A percentile compares a stretch with the other conserved stretches of the same genome.
These are phyloP conservation scores for Fulvia fulva DNA, from an alignment of 2,329 filamentous ascomycete genomes.

Conservation along the genomic window DNA sequence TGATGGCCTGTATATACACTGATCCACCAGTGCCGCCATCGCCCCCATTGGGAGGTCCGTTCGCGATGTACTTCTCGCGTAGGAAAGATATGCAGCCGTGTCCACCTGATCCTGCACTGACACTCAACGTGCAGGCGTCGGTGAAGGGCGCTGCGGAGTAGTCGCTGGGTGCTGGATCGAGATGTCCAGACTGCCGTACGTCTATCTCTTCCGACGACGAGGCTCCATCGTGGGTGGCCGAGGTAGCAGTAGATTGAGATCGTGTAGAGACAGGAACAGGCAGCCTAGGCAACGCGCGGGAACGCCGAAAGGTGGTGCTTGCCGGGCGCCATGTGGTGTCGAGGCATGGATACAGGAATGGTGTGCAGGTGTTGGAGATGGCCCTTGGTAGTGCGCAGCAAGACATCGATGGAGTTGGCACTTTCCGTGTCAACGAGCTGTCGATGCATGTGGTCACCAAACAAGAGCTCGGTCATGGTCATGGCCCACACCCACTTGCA, in stretches of 20 bases:
- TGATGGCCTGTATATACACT: constrained; percentile 89
- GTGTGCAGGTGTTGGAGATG: constrained; percentile 38
- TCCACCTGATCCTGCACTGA: constrained; percentile 77
- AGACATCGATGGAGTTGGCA: constrained; percentile 11
- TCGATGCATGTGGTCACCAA: not conserved
- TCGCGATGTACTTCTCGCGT: constrained; percentile 81
- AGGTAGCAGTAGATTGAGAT: not conserved
- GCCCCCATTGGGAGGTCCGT: constrained; percentile 90
- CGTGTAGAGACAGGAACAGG: not conserved
- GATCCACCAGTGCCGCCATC: constrained; percentile 90
- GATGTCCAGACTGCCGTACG: constrained; percentile 42
- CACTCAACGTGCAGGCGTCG: constrained; percentile 73
- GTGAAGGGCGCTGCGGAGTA: constrained; percentile 80
- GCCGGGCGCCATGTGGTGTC: constrained; percentile 18
- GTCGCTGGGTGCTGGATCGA: constrained; percentile 80
- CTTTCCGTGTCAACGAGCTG: not conserved
- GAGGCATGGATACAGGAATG: constrained; percentile 46
- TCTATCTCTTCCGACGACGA: constrained; percentile 11
- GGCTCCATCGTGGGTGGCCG: not conserved
- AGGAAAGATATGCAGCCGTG: constrained; percentile 93
- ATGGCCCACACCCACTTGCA: too few species aligned
- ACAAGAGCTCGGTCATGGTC: not conserved
- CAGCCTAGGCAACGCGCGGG: constrained; percentile 16
- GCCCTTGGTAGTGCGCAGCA: constrained; percentile 15
- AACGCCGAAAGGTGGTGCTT: constrained; percentile 8